Base-by-base conservation (phyloP, 306 rosid genomes). In the Cucurbita argyrosperma region DNA sequence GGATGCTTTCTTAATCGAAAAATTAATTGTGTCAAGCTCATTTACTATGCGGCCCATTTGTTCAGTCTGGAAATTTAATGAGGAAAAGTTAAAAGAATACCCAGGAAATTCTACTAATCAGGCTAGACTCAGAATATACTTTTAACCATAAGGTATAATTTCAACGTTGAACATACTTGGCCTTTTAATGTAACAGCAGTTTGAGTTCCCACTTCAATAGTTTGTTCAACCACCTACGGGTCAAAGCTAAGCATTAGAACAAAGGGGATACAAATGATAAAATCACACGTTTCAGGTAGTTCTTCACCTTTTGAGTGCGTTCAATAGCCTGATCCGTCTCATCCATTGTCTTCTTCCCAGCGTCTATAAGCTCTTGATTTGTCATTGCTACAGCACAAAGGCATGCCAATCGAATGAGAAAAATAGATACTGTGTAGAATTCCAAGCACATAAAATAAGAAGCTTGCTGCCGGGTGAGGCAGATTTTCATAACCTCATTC, bases 21-120 rank as follows among this genome's bases (percentile, higher is more conserved):
- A 95, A 79, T 95, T 92, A 81, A 95, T 95, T 56, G 99, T 89
- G 86, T 95, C 99, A 78, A 95, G 92, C 76, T 95, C 99, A 40
- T 95, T 95, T 58, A 89, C 99, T 82, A 95, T 81, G 14, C 96
- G 99, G 45, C 99, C 99, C 97, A 95, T 91, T 87, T 95, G 99
- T 0, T 95, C 99, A 49, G 99, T 91, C 99, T 95, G 91, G 81
- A 80, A 42, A 50, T 67, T 77, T 75, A 40, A 74, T 39, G 43
- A 45, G 76, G 56, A 54, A 47, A 47, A 64, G 59, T 75, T 62
- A 61, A 1, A 52, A 30, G 19, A 9, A 60, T 61, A 47, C 5
- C 30, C 8, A 18, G 53, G 50, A 6, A 56, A 72, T 55, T 54
- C 38, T 56, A 38, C 3, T 39, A 11, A 19, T 18, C 52, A 72